Conservation (phyloP, 257 asterid genomes). For the Agastache rugosa region DNA sequence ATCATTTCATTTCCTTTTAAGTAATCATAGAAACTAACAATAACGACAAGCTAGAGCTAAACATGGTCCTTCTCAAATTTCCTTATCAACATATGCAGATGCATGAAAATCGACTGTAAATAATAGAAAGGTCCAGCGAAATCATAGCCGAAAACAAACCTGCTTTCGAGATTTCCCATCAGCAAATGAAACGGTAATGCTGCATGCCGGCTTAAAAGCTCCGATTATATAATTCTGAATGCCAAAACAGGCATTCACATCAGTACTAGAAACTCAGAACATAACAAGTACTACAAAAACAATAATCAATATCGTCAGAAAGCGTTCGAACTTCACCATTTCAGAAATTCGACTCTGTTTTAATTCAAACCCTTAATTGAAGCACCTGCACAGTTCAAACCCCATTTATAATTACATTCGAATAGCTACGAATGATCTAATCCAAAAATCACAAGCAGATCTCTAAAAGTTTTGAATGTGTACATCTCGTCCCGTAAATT, state of each 20-base stretch:
- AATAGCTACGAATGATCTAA: slow-evolving; percentile 30
- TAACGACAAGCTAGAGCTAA: background rate
- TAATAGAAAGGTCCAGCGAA: background rate
- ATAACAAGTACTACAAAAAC: slow-evolving; percentile 2
- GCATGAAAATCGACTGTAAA: background rate
- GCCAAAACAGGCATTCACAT: slow-evolving; percentile 19
- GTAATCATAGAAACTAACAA: background rate
- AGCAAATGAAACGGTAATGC: slow-evolving; percentile 61
- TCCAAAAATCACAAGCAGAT: background rate
- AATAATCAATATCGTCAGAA: background rate
- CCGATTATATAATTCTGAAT: slow-evolving; percentile 81
- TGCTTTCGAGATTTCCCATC: slow-evolving; percentile 84
- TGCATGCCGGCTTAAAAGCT: slow-evolving; percentile 87
- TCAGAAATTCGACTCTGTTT: slow-evolving; percentile 28
- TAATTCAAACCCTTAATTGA: slow-evolving; percentile 29
- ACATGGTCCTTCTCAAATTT: background rate
- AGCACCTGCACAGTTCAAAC: slow-evolving; percentile 41
- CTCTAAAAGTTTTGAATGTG: slow-evolving; percentile 19
- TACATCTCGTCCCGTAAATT: background rate
- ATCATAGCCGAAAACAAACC: slow-evolving; percentile 44
- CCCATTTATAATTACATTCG: slow-evolving; percentile 26
- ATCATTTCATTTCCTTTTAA: background rate
- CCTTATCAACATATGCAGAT: background rate
- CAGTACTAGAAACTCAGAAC: background rate
- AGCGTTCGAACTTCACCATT: slow-evolving; percentile 41